These are phyloP conservation scores for Lodderomyces theae DNA, from an alignment of 1,139 yeast species.

Conservation along the genomic window DNA sequence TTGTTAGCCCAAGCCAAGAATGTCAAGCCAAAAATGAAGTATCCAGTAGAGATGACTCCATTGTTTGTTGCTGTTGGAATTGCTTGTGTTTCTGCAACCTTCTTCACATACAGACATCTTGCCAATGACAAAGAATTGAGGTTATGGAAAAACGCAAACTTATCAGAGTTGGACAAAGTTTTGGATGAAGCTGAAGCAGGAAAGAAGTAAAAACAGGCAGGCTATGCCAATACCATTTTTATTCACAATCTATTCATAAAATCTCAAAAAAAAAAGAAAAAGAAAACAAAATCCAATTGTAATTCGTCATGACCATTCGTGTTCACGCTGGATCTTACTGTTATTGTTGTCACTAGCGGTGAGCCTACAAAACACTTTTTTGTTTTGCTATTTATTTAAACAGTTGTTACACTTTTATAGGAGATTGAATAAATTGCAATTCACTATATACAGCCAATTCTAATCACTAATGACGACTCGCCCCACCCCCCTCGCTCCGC, in stretches of 20 bases:
- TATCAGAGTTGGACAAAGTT: constrained; percentile 56
- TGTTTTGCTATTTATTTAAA: background rate
- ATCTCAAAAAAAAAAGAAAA: constrained; percentile 2
- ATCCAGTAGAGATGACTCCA: constrained; percentile 80
- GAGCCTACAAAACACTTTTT: background rate
- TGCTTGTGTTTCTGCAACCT: constrained; percentile 63
- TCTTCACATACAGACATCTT: constrained; percentile 72
- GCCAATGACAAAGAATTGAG: constrained; percentile 65
- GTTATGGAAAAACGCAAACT: constrained; percentile 65
- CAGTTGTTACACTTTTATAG: background rate
- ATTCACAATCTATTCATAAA: background rate
- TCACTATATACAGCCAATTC: constrained; percentile 1
- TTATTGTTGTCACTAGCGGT: background rate
- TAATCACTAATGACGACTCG: too few species aligned
- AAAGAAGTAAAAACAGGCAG: constrained; percentile 18
- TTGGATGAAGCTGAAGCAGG: constrained; percentile 46
- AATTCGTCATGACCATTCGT: constrained; percentile 1
- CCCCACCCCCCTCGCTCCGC: too few species aligned
- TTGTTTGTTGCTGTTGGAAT: constrained; percentile 59
- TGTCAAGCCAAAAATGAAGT: constrained; percentile 20
- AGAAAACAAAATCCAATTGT: too few species aligned
- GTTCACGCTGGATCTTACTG: background rate
- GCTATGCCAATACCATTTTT: background rate
- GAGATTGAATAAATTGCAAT: constrained; percentile 1
- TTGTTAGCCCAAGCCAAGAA: constrained; percentile 48